phyloP scores from a whole-genome alignment of 345 rosid genomes.

The Triadica sebifera region DNA sequence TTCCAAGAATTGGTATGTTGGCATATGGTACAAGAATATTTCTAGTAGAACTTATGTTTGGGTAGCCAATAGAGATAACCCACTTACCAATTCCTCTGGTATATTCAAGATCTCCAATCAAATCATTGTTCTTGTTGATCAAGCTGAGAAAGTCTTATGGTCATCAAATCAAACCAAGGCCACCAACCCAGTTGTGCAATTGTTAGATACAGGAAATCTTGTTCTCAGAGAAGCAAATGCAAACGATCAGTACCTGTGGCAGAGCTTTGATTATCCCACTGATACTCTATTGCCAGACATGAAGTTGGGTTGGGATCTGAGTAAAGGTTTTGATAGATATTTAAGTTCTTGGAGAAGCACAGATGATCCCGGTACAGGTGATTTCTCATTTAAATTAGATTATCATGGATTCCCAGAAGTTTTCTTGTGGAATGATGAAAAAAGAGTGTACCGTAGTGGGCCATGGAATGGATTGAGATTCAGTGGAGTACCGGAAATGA shows the following conservation, averaged over 20 bases:
- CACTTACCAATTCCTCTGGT: conserved; percentile 52
- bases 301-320: conserved; percentile 81
- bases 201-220: conserved; percentile 67
- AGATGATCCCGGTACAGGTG: conserved; percentile 65
- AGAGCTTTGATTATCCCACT: conserved; percentile 76
- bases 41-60: no score
- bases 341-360: conserved; percentile 54
- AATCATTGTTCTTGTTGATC: conserved; percentile 41
- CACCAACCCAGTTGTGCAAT: conserved; percentile 47
- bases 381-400: conserved; percentile 48
- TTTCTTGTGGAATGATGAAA: conserved; percentile 36
- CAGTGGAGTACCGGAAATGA: conserved; percentile 84
- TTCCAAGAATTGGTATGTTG: conserved; percentile 59
- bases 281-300: conserved; percentile 73
- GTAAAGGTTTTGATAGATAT: conserved; percentile 38
- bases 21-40: conserved; percentile 75
- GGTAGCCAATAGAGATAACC: no score
- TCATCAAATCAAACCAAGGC: conserved; percentile 46
- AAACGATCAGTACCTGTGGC: conserved; percentile 47
- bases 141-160: conserved; percentile 39
- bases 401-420: conserved; percentile 60
- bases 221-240: conserved; percentile 47
- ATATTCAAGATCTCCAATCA: conserved; percentile 39
- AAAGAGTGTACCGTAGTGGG: conserved; percentile 45
- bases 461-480: conserved; percentile 73